phyloP scores from a whole-genome alignment of 1,284 basidiomycete genomes.

The Ganoderma sp. region DNA sequence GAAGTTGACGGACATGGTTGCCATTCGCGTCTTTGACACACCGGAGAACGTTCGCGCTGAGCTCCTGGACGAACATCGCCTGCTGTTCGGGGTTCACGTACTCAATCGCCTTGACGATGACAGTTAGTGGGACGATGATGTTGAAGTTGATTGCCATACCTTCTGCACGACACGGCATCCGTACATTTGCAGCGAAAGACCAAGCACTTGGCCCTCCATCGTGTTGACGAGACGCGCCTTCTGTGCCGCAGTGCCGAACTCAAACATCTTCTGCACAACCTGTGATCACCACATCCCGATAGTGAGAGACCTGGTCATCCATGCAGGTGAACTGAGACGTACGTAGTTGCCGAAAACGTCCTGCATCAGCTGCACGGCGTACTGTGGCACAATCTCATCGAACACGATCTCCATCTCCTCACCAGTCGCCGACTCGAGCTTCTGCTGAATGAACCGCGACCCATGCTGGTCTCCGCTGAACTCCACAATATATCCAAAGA shows the following conservation, averaged over 20 bases:
- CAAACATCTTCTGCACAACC: conserved; percentile 96
- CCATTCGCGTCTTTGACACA: conserved; percentile 95
- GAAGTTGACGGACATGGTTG: conserved; percentile 77
- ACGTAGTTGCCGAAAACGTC: conserved; percentile 99
- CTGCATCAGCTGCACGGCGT: conserved; percentile 81
- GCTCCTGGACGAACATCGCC: conserved; percentile 74
- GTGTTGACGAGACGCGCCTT: conserved; percentile 73
- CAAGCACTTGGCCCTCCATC: conserved; percentile 83
- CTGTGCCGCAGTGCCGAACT: conserved; percentile 83
- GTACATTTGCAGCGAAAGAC: conserved; percentile 92
- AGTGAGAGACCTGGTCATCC: conserved; percentile 5
- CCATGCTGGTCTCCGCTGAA: conserved; percentile 96
- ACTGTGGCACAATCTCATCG: conserved; percentile 85
- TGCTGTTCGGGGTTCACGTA: conserved; percentile 82
- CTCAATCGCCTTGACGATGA: conserved; percentile 75
- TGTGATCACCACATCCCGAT: conserved; percentile 40
- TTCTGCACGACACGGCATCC: conserved; percentile 93
- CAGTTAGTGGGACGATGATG: conserved; percentile 13
- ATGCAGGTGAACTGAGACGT: conserved; percentile 37
- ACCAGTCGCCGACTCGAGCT: conserved; percentile 74
- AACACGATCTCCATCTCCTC: conserved; percentile 88
- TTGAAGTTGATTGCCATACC: conserved; percentile 47
- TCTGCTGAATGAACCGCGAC: conserved; percentile 89
- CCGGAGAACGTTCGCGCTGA: conserved; percentile 82
- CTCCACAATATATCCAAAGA: conserved; percentile 87